Conservation (phyloP, 73 alveolate genomes). For the Paramecium primaurelia region DNA sequence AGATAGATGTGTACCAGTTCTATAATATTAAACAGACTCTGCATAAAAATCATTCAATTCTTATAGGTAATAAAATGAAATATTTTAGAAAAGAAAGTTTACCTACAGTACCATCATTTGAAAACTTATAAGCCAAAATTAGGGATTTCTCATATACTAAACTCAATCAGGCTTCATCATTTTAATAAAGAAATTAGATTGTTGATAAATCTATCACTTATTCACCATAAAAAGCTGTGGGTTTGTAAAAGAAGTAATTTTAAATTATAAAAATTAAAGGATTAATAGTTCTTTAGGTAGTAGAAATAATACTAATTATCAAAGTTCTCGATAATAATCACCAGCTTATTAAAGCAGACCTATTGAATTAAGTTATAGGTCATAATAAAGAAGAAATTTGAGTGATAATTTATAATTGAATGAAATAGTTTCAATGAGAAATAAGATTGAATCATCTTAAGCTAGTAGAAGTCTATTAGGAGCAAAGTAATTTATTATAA, state of each 20-base stretch:
- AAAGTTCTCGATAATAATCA: not conserved
- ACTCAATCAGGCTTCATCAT: not conserved
- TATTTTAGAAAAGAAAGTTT: not conserved
- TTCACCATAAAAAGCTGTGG: not conserved
- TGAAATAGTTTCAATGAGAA: constrained; percentile 11
- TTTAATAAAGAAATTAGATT: not conserved
- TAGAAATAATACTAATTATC: not conserved
- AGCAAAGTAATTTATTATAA: not conserved
- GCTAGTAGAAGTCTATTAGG: not conserved
- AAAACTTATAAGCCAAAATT: constrained; percentile 31
- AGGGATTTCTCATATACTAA: constrained; percentile 33
- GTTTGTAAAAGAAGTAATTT: not conserved
- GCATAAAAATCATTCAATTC: not conserved
- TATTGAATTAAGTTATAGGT: not conserved
- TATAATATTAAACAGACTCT: not conserved
- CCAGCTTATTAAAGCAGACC: not conserved
- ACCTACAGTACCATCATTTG: not conserved
- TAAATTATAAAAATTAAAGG: not conserved
- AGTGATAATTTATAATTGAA: not conserved
- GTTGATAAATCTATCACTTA: not conserved
- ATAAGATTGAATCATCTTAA: not conserved
- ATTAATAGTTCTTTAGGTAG: not conserved
- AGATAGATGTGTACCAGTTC: constrained; percentile 15
- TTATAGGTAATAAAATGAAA: not conserved
- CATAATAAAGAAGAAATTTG: not conserved